Conservation (phyloP, 2,329 filamentous ascomycete genomes). For the Alternaria triticina region DNA sequence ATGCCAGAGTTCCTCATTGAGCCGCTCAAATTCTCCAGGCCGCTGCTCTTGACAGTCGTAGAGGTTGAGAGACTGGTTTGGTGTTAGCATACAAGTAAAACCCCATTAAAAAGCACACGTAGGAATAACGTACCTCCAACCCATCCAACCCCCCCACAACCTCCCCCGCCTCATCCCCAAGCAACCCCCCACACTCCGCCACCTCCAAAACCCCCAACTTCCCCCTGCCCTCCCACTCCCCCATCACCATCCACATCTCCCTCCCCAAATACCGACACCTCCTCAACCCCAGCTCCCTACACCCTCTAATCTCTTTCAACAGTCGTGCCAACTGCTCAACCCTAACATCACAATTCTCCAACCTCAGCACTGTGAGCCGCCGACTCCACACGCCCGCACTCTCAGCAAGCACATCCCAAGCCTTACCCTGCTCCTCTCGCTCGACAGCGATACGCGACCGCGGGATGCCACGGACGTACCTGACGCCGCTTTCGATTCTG, state of each 20-base stretch:
- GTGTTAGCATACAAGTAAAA: background rate
- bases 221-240: conserved; percentile 23
- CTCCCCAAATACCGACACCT: conserved; percentile 24
- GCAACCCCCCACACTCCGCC: conserved; percentile 26
- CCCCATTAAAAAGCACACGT: background rate
- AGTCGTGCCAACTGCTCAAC: conserved; percentile 23
- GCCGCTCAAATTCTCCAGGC: conserved; percentile 22
- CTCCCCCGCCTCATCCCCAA: conserved; percentile 18
- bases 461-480: conserved; percentile 16
- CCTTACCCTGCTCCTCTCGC: conserved; percentile 15
- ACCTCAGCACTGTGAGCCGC: conserved; percentile 23
- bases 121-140: conserved; percentile 31
- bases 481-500: conserved; percentile 28
- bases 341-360: conserved; percentile 32
- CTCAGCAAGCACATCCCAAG: conserved; percentile 24
- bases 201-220: conserved; percentile 26
- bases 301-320: conserved; percentile 18
- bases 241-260: conserved; percentile 29
- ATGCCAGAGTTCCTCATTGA: conserved; percentile 34
- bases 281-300: conserved; percentile 31
- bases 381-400: conserved; percentile 16
- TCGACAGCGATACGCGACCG: conserved; percentile 13
- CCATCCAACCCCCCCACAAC: conserved; percentile 12
- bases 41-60: conserved; percentile 35
- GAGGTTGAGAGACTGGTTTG: conserved; percentile 32